Conservation (phyloP, 2,329 filamentous ascomycete genomes). For the Phyllosticta ampelicida region DNA sequence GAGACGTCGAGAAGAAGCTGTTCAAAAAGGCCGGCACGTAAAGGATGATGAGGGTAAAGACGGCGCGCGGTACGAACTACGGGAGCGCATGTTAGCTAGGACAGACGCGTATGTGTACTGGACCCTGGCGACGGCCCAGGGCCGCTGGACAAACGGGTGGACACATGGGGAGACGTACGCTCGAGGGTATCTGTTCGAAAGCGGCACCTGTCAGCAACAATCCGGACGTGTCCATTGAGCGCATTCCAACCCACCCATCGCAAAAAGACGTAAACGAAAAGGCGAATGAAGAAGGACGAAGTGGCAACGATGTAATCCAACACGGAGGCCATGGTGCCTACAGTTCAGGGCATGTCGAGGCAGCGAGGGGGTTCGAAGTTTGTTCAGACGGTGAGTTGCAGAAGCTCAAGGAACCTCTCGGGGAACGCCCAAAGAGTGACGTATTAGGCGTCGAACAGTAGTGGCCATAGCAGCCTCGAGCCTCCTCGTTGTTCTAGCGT, state of each 20-base stretch:
- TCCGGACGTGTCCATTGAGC: background rate
- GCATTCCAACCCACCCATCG: slow-evolving; percentile 46
- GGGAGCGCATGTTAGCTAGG: slow-evolving; percentile 11
- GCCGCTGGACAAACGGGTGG: slow-evolving; percentile 10
- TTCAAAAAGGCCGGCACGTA: slow-evolving; percentile 55
- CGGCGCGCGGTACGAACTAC: slow-evolving; percentile 32
- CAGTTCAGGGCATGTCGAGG: slow-evolving; percentile 4
- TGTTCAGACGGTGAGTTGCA: background rate
- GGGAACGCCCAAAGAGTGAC: too few relatives aligned
- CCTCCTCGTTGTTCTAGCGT: too few relatives aligned
- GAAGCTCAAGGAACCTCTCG: background rate
- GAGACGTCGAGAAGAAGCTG: slow-evolving; percentile 46
- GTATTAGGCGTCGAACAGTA: too few relatives aligned
- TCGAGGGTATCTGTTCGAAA: slow-evolving; percentile 12
- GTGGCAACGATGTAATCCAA: slow-evolving; percentile 25
- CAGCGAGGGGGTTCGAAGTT: background rate
- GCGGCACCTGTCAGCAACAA: background rate
- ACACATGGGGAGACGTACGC: slow-evolving; percentile 4
- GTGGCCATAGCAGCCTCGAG: too few relatives aligned
- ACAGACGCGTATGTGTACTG: slow-evolving; percentile 18
- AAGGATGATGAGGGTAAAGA: slow-evolving; percentile 53
- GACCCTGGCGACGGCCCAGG: background rate
- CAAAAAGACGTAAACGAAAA: slow-evolving; percentile 47
- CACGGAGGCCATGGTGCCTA: slow-evolving; percentile 22
- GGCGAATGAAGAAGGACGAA: slow-evolving; percentile 42